A percentile compares a stretch with the other conserved stretches of the same genome.
Conservation (phyloP, 306 rosid species). For the Senna siamea region DNA sequence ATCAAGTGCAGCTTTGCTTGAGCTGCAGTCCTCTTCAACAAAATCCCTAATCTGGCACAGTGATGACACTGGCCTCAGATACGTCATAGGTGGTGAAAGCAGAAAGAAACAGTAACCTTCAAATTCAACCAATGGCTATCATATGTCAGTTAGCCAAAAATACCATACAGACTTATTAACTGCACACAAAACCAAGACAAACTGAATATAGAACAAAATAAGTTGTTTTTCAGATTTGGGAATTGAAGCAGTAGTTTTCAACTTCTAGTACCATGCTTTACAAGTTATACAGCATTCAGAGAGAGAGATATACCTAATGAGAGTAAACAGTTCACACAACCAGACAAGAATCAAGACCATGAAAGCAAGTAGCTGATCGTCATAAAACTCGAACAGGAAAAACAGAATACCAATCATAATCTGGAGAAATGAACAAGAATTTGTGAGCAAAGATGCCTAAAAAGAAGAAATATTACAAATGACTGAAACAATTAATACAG, state of each 20-base stretch:
- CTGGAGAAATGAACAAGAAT: constrained; percentile 54
- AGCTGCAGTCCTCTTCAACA: constrained; percentile 18
- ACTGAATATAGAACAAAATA: constrained; percentile 18
- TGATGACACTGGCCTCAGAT: not conserved
- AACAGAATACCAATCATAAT: constrained; percentile 96
- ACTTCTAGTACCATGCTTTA: constrained; percentile 13
- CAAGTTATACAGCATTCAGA: constrained; percentile 11
- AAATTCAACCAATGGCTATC: constrained; percentile 5
- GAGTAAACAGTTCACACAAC: constrained; percentile 91
- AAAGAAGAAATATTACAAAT: constrained; percentile 18
- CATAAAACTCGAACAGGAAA: constrained; percentile 93
- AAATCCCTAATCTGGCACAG: constrained; percentile 11
- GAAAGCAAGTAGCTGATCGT: constrained; percentile 90
- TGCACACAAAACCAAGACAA: constrained; percentile 24
- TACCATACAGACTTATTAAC: constrained; percentile 6
- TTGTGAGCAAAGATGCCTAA: constrained; percentile 27
- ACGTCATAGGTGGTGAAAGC: constrained; percentile 14
- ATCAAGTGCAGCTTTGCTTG: no score
- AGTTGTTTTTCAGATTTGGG: not conserved
- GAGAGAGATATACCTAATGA: constrained; percentile 69
- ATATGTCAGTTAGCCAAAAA: constrained; percentile 19
- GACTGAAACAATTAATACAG: constrained; percentile 4
- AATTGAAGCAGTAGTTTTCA: not conserved
- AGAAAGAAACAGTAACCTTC: constrained; percentile 2
- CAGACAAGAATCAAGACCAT: constrained; percentile 94